These are phyloP conservation scores for Pseudodiploospora longispora DNA, from an alignment of 2,329 filamentous ascomycete genomes.

Conservation along the genomic window DNA sequence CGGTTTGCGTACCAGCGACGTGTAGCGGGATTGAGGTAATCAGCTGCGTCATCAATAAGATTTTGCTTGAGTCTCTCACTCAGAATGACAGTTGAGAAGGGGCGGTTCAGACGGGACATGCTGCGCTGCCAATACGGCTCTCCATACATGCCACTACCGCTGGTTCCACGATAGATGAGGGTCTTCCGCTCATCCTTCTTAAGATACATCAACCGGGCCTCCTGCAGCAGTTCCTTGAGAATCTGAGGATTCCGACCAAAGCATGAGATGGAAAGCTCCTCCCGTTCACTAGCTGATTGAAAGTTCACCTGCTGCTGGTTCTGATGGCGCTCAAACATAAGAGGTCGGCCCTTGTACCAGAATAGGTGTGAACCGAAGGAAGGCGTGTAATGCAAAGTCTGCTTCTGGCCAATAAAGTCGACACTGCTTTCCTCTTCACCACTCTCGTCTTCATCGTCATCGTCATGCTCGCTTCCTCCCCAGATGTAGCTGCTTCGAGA, in stretches of 20 bases:
- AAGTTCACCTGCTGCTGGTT: conserved; percentile 35
- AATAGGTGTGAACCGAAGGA: conserved; percentile 61
- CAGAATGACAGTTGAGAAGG: conserved; percentile 58
- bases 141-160: conserved; percentile 25
- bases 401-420: conserved; percentile 30
- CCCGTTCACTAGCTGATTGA: conserved; percentile 40
- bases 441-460: conserved; percentile 36
- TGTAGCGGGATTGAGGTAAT: conserved; percentile 55
- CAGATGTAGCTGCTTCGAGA: conserved; percentile 43
- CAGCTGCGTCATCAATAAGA: conserved; percentile 51
- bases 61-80: conserved; percentile 51
- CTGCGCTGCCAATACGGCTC: conserved; percentile 53
- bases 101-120: conserved; percentile 51
- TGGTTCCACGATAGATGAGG: conserved; percentile 53
- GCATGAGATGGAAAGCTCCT: conserved; percentile 52
- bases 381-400: conserved; percentile 54
- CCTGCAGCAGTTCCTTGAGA: conserved; percentile 53
- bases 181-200: conserved; percentile 55
- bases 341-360: conserved; percentile 51
- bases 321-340: conserved; percentile 49
- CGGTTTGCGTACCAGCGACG: conserved; percentile 75
- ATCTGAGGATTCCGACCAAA: conserved; percentile 53
- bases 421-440: conserved; percentile 25
- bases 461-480: conserved; percentile 34
- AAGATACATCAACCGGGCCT: conserved; percentile 47